A percentile compares a stretch with the other conserved stretches of the same genome.
Conservation (phyloP, 1,284 basidiomycete genomes). For the Apiotrichum gamsii region DNA sequence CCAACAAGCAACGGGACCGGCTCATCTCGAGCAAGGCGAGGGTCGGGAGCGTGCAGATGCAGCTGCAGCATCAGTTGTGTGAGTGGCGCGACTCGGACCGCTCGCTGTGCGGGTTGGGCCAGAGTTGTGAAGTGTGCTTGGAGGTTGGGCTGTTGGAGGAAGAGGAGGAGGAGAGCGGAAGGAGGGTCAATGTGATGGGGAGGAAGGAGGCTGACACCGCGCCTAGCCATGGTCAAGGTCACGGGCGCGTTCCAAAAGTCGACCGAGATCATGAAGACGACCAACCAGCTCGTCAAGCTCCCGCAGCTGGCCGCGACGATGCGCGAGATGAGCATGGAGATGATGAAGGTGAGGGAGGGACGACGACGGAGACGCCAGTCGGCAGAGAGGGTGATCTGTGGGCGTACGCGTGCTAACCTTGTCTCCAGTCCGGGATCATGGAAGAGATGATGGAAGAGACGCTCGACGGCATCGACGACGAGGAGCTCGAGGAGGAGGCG, state of each 20-base stretch:
- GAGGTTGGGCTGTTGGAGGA: no score
- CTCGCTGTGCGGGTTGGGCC: no score
- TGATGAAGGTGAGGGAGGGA: constrained; percentile 93
- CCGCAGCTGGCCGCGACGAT: constrained; percentile 89
- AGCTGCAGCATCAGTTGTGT: constrained; percentile 92
- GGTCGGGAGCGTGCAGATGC: constrained; percentile 82
- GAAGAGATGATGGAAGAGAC: constrained; percentile 90
- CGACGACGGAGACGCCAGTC: no score
- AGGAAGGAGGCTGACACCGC: no score
- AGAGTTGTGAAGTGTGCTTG: no score
- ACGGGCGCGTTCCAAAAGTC: constrained; percentile 95
- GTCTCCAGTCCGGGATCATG: constrained; percentile 73
- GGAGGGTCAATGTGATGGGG: no score
- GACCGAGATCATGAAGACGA: constrained; percentile 98
- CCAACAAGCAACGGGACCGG: constrained; percentile 88
- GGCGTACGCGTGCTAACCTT: not conserved
- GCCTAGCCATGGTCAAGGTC: constrained; percentile 97
- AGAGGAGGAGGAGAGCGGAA: no score
- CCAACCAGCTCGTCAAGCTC: constrained; percentile 82
- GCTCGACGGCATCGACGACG: constrained; percentile 71
- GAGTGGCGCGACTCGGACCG: constrained; percentile 44
- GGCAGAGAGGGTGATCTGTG: no score
- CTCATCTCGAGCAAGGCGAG: constrained; percentile 88
- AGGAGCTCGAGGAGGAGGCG: constrained; percentile 92
- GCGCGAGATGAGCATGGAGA: constrained; percentile 98